Percentiles rank a stretch among this genome's conserved stretches.
Conservation (phyloP, 768 basidiomycete species). For the Inosperma sp. region DNA sequence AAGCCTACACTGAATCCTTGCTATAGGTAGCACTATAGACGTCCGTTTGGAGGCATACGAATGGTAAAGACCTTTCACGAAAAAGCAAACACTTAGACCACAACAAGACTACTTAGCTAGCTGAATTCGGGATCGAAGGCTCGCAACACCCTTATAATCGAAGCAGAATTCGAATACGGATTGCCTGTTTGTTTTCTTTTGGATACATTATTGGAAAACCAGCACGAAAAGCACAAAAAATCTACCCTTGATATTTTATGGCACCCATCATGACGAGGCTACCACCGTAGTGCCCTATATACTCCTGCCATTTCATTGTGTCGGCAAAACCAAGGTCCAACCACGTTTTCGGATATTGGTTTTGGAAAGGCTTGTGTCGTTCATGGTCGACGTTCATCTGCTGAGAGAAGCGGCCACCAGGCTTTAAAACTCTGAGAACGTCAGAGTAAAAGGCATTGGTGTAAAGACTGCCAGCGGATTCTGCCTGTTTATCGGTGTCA, state of each 20-base stretch:
- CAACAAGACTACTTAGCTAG: too few relatives aligned
- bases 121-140: too few relatives aligned
- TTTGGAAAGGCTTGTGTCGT: background rate
- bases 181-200: too few relatives aligned
- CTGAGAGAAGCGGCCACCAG: background rate
- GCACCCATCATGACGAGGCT: background rate
- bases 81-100: too few relatives aligned
- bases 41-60: too few relatives aligned
- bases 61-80: too few relatives aligned
- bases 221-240: too few relatives aligned
- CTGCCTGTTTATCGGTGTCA: background rate
- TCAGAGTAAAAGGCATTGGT: background rate
- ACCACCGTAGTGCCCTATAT: background rate
- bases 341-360: background rate
- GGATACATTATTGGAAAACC: too few relatives aligned
- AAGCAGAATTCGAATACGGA: too few relatives aligned
- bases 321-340: background rate
- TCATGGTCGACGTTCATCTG: background rate
- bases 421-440: background rate
- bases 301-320: background rate
- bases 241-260: background rate
- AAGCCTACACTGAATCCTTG: too few relatives aligned
- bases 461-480: background rate
- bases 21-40: too few relatives aligned
- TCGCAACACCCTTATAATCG: too few relatives aligned